phyloP scores from a whole-genome alignment of 805 yeast genomes.

The Kluyveromyces lactis region DNA sequence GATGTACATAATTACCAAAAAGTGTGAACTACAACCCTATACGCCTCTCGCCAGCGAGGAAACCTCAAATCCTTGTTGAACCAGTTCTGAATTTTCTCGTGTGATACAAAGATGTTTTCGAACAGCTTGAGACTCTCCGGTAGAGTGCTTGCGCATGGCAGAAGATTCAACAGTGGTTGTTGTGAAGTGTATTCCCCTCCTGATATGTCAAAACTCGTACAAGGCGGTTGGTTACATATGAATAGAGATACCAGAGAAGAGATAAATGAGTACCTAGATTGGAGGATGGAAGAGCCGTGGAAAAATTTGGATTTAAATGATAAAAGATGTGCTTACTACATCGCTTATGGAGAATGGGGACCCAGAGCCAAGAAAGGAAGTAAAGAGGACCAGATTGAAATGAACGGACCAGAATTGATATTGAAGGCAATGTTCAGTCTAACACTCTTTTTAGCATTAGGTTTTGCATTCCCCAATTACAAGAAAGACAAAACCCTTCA shows the following conservation, averaged over 20 bases:
- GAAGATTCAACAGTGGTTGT: background rate
- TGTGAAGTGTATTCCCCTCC: slow-evolving; percentile 22
- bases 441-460: slow-evolving; percentile 15
- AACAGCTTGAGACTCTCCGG: background rate
- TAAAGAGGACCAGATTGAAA: slow-evolving; percentile 7
- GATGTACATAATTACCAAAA: too few species aligned
- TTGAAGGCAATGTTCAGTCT: slow-evolving; percentile 19
- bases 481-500: slow-evolving; percentile 13
- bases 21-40: too few species aligned
- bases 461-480: slow-evolving; percentile 13
- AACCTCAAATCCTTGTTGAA: too few species aligned
- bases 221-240: slow-evolving; percentile 27
- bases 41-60: too few species aligned
- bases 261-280: slow-evolving; percentile 28
- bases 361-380: slow-evolving; percentile 22
- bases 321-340: slow-evolving; percentile 26
- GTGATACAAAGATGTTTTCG: too few species aligned
- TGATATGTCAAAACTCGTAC: slow-evolving; percentile 20
- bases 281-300: slow-evolving; percentile 30
- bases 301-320: slow-evolving; percentile 21
- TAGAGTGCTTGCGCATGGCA: background rate
- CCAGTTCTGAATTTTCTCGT: too few species aligned
- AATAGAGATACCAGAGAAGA: slow-evolving; percentile 29
- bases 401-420: slow-evolving; percentile 11
- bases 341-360: slow-evolving; percentile 34